Conservation (phyloP, 129 eudicot species). For the Gnaphalium uliginosum region DNA sequence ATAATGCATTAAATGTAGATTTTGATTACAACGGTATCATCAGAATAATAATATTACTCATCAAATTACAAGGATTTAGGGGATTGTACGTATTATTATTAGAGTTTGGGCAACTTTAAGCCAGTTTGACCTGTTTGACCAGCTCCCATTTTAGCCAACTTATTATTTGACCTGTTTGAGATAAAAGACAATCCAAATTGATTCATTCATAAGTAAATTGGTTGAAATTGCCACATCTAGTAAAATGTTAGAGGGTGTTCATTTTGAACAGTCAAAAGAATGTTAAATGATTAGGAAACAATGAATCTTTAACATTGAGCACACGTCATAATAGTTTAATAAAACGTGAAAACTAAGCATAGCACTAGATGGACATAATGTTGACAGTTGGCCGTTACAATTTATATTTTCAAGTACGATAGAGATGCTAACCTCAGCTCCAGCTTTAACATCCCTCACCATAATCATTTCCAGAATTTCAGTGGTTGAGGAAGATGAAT, state of each 20-base stretch:
- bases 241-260: background rate
- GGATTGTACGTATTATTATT: background rate
- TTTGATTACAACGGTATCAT: too few species aligned
- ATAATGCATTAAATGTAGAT: too few species aligned
- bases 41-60: too few species aligned
- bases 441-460: conserved; percentile 84
- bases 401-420: background rate
- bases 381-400: background rate
- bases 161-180: background rate
- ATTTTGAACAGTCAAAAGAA: background rate
- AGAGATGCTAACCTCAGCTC: conserved; percentile 65
- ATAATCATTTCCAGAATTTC: conserved; percentile 77
- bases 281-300: too few species aligned
- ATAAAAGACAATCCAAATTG: too few species aligned
- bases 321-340: background rate
- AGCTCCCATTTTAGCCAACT: background rate
- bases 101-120: background rate
- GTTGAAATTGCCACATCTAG: background rate
- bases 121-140: background rate
- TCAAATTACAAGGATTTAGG: background rate
- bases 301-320: background rate
- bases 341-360: background rate
- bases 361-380: background rate
- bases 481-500: conserved; percentile 31
- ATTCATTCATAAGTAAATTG: background rate